Percentiles rank a stretch among this genome's conserved stretches.
Conservation (phyloP, 2,329 filamentous ascomycete species). For the Clonostachys sp. region DNA sequence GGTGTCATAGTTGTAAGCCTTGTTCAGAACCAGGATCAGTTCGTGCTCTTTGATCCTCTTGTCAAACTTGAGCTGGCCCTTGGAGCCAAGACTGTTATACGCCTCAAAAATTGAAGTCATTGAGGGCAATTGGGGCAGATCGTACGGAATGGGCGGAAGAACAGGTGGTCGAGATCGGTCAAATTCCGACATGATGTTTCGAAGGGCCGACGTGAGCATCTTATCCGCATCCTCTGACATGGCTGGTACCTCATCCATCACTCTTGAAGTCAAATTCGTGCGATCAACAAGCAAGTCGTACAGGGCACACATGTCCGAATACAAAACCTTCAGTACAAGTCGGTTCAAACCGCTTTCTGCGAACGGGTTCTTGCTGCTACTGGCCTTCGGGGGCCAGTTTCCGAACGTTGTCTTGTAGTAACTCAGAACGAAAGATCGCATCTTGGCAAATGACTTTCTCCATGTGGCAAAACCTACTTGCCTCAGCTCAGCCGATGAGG, state of each 20-base stretch:
- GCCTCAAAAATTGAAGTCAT: constrained; percentile 62
- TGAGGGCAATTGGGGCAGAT: constrained; percentile 73
- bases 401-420: constrained; percentile 59
- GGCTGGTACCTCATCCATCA: constrained; percentile 60
- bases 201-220: constrained; percentile 63
- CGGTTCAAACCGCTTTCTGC: constrained; percentile 84
- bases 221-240: constrained; percentile 53
- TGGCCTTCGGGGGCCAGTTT: constrained; percentile 86
- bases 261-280: constrained; percentile 70
- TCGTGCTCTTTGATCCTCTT: constrained; percentile 76
- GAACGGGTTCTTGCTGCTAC: constrained; percentile 86
- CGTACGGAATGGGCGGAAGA: constrained; percentile 85
- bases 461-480: constrained; percentile 79
- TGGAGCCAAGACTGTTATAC: constrained; percentile 59
- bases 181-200: constrained; percentile 80
- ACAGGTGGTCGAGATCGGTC: constrained; percentile 87
- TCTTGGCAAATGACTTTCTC: constrained; percentile 69
- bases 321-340: constrained; percentile 74
- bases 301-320: constrained; percentile 78
- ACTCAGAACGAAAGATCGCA: constrained; percentile 67
- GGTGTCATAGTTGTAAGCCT: constrained; percentile 75
- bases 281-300: constrained; percentile 89
- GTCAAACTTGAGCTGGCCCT: constrained; percentile 70
- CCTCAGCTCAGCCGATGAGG: constrained; percentile 70
- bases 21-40: constrained; percentile 69